phyloP scores from a whole-genome alignment of 1,284 basidiomycete genomes.

The Ceratobasidium sp. region DNA sequence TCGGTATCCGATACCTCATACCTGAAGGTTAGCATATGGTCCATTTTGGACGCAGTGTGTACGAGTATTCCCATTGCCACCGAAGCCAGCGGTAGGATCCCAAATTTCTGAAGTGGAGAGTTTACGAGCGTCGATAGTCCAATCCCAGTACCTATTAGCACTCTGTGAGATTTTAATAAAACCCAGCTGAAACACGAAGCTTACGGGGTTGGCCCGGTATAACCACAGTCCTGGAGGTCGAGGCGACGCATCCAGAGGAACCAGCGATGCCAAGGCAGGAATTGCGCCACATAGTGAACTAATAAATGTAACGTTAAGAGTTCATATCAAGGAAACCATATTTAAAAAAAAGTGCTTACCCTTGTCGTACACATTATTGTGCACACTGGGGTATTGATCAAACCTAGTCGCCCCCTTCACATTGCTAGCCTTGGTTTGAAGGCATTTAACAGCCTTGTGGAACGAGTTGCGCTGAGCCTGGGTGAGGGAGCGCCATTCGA shows the following conservation, averaged over 20 bases:
- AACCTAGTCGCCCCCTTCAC: not conserved
- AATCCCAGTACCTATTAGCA: conserved; percentile 40
- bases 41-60: conserved; percentile 35
- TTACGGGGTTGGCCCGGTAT: conserved; percentile 37
- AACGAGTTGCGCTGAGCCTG: conserved; percentile 33
- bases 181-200: not conserved
- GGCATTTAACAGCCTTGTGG: conserved; percentile 41
- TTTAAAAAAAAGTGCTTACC: conserved; percentile 4
- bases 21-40: conserved; percentile 35
- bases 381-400: conserved; percentile 39
- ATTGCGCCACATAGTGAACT: conserved; percentile 37
- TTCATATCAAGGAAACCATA: not conserved
- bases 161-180: not conserved
- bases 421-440: conserved; percentile 19
- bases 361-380: conserved; percentile 9
- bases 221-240: conserved; percentile 38
- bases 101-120: conserved; percentile 35
- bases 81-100: conserved; percentile 31
- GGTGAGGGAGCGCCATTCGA: conserved; percentile 41
- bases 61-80: conserved; percentile 35
- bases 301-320: not conserved
- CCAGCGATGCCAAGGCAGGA: conserved; percentile 40
- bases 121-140: conserved; percentile 41
- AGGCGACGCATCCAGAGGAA: conserved; percentile 37
- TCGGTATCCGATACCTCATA: not conserved